Evolutionary conservation across 495 filamentous ascomycete genomes (phyloP).

Genomic region (Amniculicola lignicola): DNA sequence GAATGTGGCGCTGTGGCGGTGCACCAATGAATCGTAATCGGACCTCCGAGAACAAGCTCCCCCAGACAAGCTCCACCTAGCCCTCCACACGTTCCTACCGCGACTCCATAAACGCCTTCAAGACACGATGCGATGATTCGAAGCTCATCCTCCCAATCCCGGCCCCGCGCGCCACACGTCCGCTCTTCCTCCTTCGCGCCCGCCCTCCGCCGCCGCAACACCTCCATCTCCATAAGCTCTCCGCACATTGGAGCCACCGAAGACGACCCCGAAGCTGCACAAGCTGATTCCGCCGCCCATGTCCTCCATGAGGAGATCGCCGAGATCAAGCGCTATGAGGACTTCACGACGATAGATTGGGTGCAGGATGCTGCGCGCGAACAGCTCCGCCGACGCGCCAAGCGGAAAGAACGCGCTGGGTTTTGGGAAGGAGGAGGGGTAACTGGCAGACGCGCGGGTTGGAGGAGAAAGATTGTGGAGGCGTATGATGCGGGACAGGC

Average conservation of each 20-base stretch:
- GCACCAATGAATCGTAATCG: background rate
- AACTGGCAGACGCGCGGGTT: slow-evolving; percentile 69
- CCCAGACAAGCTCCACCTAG: slow-evolving; percentile 1
- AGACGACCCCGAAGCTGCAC: slow-evolving; percentile 45
- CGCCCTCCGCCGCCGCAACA: slow-evolving; percentile 66
- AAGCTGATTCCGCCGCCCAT: slow-evolving; percentile 39
- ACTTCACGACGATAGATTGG: slow-evolving; percentile 99
- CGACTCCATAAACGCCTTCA: background rate
- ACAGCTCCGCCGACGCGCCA: slow-evolving; percentile 72
- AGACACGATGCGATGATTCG: slow-evolving; percentile 44
- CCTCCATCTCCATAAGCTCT: slow-evolving; percentile 65
- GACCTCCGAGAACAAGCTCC: slow-evolving; percentile 1
- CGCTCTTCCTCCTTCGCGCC: slow-evolving; percentile 45
- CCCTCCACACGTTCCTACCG: background rate
- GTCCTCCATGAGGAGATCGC: slow-evolving; percentile 88
- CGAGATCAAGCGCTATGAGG: slow-evolving; percentile 96
- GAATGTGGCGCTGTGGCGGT: background rate
- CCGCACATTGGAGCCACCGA: slow-evolving; percentile 54
- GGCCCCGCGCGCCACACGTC: slow-evolving; percentile 28
- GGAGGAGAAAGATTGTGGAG: slow-evolving; percentile 78
- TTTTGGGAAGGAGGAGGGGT: slow-evolving; percentile 72
- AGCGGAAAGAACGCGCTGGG: slow-evolving; percentile 67
- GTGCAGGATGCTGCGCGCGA: slow-evolving; percentile 95
- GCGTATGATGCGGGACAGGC: slow-evolving; percentile 95
- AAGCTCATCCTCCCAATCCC: slow-evolving; percentile 37